phyloP scores from a whole-genome alignment of 306 rosid genomes.

The Oxytropis ochrocephala region DNA sequence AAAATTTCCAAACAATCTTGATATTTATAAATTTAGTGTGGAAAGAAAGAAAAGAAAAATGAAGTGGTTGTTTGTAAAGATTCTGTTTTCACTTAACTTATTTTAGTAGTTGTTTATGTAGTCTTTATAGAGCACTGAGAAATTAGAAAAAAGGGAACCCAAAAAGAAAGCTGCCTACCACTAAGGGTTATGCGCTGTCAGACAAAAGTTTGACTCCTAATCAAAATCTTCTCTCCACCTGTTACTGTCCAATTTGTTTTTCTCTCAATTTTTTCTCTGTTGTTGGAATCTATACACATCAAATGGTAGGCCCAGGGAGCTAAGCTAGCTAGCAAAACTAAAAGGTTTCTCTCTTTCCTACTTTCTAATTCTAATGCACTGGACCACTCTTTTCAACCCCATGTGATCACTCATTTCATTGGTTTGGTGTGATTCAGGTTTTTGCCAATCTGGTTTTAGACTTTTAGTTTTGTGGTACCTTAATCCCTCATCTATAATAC shows the following conservation, averaged over 20 bases:
- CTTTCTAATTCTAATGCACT: conserved; percentile 12
- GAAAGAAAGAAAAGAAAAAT: too few species aligned
- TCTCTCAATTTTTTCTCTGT: conserved; percentile 19
- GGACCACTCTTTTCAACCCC: neutral
- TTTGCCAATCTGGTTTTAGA: neutral
- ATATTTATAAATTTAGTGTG: too few species aligned
- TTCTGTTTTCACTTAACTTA: neutral
- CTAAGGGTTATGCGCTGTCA: conserved; percentile 41
- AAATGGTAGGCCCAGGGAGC: conserved; percentile 9
- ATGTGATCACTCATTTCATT: neutral
- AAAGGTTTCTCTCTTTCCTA: conserved; percentile 30
- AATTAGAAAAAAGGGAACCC: conserved; percentile 23
- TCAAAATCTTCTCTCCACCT: conserved; percentile 14
- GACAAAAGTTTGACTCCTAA: conserved; percentile 34
- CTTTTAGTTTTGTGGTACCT: neutral
- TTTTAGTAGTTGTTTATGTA: neutral
- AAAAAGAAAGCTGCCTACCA: conserved; percentile 43
- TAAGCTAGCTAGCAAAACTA: conserved; percentile 25
- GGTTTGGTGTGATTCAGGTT: conserved; percentile 5
- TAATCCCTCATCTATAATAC: too few species aligned
- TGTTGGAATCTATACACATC: conserved; percentile 28
- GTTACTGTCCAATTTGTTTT: conserved; percentile 26
- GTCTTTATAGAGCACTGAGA: conserved; percentile 37
- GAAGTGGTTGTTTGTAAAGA: too few species aligned
- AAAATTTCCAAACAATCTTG: too few species aligned